Evolutionary conservation across 768 basidiomycete genomes (phyloP).

Genomic region (Xerocomellus amylosporus): DNA sequence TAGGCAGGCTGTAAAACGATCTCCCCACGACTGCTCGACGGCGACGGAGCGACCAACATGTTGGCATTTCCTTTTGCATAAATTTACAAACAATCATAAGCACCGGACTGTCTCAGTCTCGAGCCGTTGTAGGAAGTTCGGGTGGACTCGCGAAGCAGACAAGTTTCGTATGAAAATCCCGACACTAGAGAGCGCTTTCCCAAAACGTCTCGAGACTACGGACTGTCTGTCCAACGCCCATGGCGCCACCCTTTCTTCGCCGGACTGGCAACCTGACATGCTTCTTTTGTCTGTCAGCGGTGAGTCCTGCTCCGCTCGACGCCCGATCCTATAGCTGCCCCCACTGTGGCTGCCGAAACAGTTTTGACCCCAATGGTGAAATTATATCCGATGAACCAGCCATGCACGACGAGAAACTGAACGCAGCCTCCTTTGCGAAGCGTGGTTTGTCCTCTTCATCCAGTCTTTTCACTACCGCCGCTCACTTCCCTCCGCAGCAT

Average conservation of each 20-base stretch:
- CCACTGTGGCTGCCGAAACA: constrained; percentile 71
- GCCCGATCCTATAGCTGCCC: constrained; percentile 62
- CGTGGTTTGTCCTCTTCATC: constrained; percentile 48
- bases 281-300: constrained; percentile 64
- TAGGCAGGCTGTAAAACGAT: constrained; percentile 68
- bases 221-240: too few relatives aligned
- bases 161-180: too few relatives aligned
- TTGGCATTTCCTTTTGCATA: constrained; percentile 21
- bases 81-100: constrained; percentile 13
- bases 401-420: constrained; percentile 79
- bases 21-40: constrained; percentile 58
- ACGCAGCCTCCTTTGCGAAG: constrained; percentile 63
- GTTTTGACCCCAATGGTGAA: constrained; percentile 66
- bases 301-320: constrained; percentile 43
- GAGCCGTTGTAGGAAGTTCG: too few relatives aligned
- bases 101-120: background rate
- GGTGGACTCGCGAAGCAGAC: too few relatives aligned
- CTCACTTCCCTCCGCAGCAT: constrained; percentile 42
- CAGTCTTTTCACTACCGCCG: background rate
- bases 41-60: constrained; percentile 50
- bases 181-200: too few relatives aligned
- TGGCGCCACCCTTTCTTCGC: constrained; percentile 44
- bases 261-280: constrained; percentile 53
- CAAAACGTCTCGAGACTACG: too few relatives aligned
- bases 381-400: constrained; percentile 85